Evolutionary conservation across 202 grass and related monocot species (phyloP).

Genomic region (Carex sylvatica): DNA sequence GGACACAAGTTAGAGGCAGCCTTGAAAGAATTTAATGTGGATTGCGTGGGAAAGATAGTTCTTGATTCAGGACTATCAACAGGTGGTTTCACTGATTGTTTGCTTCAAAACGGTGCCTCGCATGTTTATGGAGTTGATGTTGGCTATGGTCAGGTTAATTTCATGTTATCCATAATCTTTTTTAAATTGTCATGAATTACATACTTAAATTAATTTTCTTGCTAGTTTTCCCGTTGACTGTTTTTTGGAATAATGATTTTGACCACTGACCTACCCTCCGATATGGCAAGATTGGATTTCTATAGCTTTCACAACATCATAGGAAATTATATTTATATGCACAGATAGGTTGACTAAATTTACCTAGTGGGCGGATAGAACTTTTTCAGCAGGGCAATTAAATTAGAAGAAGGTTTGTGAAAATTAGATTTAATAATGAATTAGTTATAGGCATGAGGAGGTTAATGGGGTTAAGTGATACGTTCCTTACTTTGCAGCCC

Average conservation of each 20-base stretch:
- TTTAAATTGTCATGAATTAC: not conserved
- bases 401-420: not conserved
- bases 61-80: slow-evolving; percentile 97
- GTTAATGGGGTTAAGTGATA: not conserved
- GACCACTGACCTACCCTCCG: not conserved
- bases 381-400: not conserved
- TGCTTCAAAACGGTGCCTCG: slow-evolving; percentile 81
- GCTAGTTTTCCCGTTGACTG: not conserved
- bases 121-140: slow-evolving; percentile 96
- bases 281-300: not conserved
- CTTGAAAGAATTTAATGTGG: slow-evolving; percentile 71
- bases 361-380: not conserved
- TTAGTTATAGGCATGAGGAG: not conserved
- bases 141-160: slow-evolving; percentile 87
- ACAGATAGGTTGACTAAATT: not conserved
- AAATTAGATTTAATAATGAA: not conserved
- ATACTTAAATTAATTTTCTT: not conserved
- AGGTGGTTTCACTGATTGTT: slow-evolving; percentile 89
- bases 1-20: slow-evolving; percentile 98
- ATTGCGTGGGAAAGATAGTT: slow-evolving; percentile 76
- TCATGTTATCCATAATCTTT: slow-evolving; percentile 20
- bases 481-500: not conserved
- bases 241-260: not conserved
- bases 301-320: not conserved
- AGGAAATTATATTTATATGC: not conserved